Evolutionary conservation across 345 rosid species (phyloP).

Genomic region (Populus simonii): DNA sequence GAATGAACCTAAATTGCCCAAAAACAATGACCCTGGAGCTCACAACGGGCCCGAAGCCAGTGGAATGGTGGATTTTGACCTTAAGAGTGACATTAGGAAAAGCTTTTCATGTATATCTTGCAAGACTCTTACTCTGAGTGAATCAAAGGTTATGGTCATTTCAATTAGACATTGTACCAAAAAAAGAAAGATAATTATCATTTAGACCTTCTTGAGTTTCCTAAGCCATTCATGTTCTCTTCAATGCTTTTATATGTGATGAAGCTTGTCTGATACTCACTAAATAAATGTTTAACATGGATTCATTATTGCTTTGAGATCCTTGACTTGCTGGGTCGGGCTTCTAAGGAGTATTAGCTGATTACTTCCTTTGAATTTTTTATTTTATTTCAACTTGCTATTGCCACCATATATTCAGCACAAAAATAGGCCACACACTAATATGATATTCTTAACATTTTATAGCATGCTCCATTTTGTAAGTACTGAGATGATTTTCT

Average conservation of each 20-base stretch:
- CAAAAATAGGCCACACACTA: neutral
- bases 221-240: too few species aligned
- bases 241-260: too few species aligned
- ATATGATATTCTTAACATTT: slow-evolving; percentile 2
- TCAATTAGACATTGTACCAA: neutral
- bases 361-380: neutral
- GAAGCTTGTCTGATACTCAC: too few species aligned
- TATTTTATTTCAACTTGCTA: neutral
- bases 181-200: neutral
- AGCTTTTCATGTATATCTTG: neutral
- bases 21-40: neutral
- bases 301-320: too few species aligned
- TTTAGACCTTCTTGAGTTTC: neutral
- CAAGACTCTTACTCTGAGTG: neutral
- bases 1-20: neutral
- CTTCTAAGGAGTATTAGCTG: too few species aligned
- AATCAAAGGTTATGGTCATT: neutral
- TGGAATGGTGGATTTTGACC: neutral
- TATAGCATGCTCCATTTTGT: neutral
- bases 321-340: too few species aligned
- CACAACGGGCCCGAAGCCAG: neutral
- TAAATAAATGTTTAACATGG: too few species aligned
- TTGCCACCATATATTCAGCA: neutral
- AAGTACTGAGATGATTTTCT: slow-evolving; percentile 8
- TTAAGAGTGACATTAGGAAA: neutral